Conservation (phyloP, 169 alveolate genomes). For the Cryptosporidium ubiquitum region DNA sequence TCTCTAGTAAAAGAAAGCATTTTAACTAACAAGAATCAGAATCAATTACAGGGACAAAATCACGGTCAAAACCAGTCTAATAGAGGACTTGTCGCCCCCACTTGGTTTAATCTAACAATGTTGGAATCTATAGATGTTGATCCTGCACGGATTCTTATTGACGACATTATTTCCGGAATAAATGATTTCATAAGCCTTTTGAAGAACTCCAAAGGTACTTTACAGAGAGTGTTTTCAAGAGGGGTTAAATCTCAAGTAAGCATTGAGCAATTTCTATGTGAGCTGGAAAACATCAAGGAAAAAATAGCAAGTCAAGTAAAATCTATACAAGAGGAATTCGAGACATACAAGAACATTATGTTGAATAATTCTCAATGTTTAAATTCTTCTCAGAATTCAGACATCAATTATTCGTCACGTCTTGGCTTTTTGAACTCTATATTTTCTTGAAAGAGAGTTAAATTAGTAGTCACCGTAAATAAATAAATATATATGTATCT, state of each 20-base stretch:
- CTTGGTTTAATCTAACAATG: constrained; percentile 16
- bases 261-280: background rate
- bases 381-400: constrained; percentile 4
- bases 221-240: no score
- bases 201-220: background rate
- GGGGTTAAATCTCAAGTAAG: background rate
- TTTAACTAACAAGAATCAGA: background rate
- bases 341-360: background rate
- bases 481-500: no score
- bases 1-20: constrained; percentile 30
- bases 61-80: background rate
- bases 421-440: background rate
- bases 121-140: constrained; percentile 18
- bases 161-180: constrained; percentile 3
- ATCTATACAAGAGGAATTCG: constrained; percentile 33
- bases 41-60: background rate
- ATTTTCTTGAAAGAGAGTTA: background rate
- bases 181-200: background rate
- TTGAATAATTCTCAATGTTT: constrained; percentile 7
- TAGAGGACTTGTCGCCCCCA: background rate
- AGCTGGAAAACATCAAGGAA: constrained; percentile 1
- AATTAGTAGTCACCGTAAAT: background rate
- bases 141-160: constrained; percentile 7
- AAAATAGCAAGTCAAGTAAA: background rate
- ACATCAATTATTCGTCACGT: background rate